Evolutionary conservation across 352 stramenopile species (phyloP).

Genomic region (Pythium apleroticum): DNA sequence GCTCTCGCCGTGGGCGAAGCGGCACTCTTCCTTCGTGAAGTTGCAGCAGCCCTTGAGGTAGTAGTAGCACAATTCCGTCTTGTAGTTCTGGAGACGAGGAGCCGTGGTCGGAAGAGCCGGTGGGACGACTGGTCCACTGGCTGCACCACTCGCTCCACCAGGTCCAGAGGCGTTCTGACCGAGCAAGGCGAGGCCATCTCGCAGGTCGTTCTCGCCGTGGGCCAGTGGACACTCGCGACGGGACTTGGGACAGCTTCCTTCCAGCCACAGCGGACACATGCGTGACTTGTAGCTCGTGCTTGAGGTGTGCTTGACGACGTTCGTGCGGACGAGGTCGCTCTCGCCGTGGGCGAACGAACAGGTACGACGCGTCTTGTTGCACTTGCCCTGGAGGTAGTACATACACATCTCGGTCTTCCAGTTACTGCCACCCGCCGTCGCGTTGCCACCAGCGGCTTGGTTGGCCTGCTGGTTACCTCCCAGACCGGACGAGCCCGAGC

Average conservation of each 20-base stretch:
- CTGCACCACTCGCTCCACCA: background rate
- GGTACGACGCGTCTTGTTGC: slow-evolving; percentile 87
- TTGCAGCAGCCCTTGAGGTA: slow-evolving; percentile 89
- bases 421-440: slow-evolving; percentile 42
- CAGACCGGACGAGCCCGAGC: slow-evolving; percentile 21
- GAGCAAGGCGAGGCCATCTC: slow-evolving; percentile 44
- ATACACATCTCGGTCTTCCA: slow-evolving; percentile 90
- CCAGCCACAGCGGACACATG: slow-evolving; percentile 75
- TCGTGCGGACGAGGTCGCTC: slow-evolving; percentile 63
- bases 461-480: slow-evolving; percentile 22
- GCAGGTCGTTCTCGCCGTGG: slow-evolving; percentile 75
- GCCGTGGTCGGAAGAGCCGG: slow-evolving; percentile 43
- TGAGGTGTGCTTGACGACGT: slow-evolving; percentile 35
- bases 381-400: slow-evolving; percentile 89
- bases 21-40: slow-evolving; percentile 85
- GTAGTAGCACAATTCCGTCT: slow-evolving; percentile 89
- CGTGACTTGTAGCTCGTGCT: slow-evolving; percentile 72
- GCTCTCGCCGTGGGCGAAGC: slow-evolving; percentile 82
- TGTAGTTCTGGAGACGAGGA: slow-evolving; percentile 84
- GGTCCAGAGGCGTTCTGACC: slow-evolving; percentile 16
- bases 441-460: slow-evolving; percentile 22
- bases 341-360: slow-evolving; percentile 87
- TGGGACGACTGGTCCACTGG: background rate
- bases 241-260: slow-evolving; percentile 70
- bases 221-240: slow-evolving; percentile 75